phyloP scores from a whole-genome alignment of 495 filamentous ascomycete genomes.

The Alectoria sarmentosa region DNA sequence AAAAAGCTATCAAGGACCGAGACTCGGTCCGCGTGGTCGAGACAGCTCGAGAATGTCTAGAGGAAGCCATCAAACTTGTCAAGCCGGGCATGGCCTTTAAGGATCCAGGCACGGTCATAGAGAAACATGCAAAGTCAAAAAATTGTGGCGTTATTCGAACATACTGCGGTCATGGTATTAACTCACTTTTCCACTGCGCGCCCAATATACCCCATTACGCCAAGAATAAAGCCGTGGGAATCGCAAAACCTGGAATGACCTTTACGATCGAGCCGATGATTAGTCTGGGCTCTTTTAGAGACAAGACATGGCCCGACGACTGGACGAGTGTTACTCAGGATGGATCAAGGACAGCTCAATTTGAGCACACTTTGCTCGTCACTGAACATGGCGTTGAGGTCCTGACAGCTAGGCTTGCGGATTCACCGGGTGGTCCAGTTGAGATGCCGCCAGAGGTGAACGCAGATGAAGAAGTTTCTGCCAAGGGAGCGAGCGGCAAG shows the following conservation, averaged over 20 bases:
- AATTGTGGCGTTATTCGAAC: conserved; percentile 78
- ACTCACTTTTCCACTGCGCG: conserved; percentile 74
- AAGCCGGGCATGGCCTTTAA: conserved; percentile 83
- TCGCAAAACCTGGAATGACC: conserved; percentile 82
- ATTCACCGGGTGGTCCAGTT: conserved; percentile 80
- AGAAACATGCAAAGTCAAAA: conserved; percentile 73
- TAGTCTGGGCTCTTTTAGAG: conserved; percentile 68
- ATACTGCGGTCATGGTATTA: conserved; percentile 89
- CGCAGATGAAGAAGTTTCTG: conserved; percentile 13
- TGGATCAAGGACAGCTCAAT: conserved; percentile 77
- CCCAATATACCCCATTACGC: conserved; percentile 85
- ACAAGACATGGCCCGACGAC: conserved; percentile 84
- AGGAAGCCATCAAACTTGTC: conserved; percentile 76
- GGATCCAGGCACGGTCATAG: conserved; percentile 76
- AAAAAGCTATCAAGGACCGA: conserved; percentile 62
- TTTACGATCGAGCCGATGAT: conserved; percentile 96
- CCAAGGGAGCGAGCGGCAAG: background rate
- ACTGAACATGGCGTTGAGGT: conserved; percentile 93
- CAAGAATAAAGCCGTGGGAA: conserved; percentile 85
- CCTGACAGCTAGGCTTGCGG: conserved; percentile 71
- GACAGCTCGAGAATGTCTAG: conserved; percentile 69
- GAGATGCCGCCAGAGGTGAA: conserved; percentile 48
- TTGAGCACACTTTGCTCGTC: conserved; percentile 91
- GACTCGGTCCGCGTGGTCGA: conserved; percentile 83
- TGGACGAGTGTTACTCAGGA: conserved; percentile 84